Evolutionary conservation across 257 asterid species (phyloP).

Genomic region (Apocynum venetum): DNA sequence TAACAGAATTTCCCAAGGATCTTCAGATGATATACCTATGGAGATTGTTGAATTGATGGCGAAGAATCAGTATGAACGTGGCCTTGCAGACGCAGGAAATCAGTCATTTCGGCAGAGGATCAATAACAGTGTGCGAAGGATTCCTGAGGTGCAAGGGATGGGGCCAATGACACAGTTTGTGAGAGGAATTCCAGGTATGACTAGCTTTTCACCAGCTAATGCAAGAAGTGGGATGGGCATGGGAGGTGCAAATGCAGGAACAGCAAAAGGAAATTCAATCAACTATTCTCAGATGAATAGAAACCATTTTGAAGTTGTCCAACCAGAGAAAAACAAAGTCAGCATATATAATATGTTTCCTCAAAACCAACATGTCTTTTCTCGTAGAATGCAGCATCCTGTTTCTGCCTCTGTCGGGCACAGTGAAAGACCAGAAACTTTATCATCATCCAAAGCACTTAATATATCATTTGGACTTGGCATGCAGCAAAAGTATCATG

Average conservation of each 20-base stretch:
- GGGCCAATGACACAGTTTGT: conserved; percentile 9
- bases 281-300: conserved; percentile 25
- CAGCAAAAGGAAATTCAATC: conserved; percentile 11
- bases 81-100: conserved; percentile 35
- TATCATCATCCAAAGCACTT: conserved; percentile 14
- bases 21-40: conserved; percentile 75
- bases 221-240: conserved; percentile 20
- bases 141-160: conserved; percentile 25
- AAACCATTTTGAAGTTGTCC: conserved; percentile 20
- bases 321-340: conserved; percentile 26
- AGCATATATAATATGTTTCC: conserved; percentile 32
- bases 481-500: conserved; percentile 27
- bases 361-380: conserved; percentile 30
- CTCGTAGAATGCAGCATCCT: conserved; percentile 30
- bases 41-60: conserved; percentile 83
- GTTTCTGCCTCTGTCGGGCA: conserved; percentile 29
- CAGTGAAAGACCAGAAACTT: conserved; percentile 20
- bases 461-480: conserved; percentile 23
- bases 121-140: conserved; percentile 20
- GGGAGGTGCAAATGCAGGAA: conserved; percentile 23
- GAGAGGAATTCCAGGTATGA: conserved; percentile 16
- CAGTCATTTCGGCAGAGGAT: conserved; percentile 21
- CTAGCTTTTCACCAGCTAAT: conserved; percentile 26
- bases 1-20: conserved; percentile 29
- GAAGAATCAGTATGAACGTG: conserved; percentile 58